Conservation (phyloP, 768 basidiomycete genomes). For the Sporobolomyces pararoseus region DNA sequence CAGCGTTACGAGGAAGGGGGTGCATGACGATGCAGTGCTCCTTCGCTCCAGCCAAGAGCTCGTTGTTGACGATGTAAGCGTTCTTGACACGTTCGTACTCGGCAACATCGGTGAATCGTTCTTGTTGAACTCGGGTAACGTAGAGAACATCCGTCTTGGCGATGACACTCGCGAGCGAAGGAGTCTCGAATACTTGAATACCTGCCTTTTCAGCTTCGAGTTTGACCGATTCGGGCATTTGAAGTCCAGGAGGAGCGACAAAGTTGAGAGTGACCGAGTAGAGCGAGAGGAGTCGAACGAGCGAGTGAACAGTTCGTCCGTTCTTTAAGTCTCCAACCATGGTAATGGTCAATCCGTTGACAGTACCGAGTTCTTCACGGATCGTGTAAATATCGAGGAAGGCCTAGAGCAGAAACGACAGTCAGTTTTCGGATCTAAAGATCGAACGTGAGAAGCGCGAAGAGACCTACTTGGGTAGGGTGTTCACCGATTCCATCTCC, state of each 20-base stretch:
- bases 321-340: slow-evolving; percentile 91
- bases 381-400: slow-evolving; percentile 69
- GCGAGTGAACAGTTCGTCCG: slow-evolving; percentile 92
- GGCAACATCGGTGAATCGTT: slow-evolving; percentile 72
- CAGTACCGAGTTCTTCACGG: slow-evolving; percentile 93
- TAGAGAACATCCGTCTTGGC: slow-evolving; percentile 93
- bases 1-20: slow-evolving; percentile 90
- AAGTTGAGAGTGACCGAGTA: slow-evolving; percentile 95
- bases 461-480: slow-evolving; percentile 71
- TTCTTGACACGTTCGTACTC: slow-evolving; percentile 92
- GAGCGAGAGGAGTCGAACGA: slow-evolving; percentile 83
- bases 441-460: slow-evolving; percentile 1
- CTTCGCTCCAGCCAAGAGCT: slow-evolving; percentile 85
- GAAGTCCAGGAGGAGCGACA: slow-evolving; percentile 76
- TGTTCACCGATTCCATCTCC: slow-evolving; percentile 98
- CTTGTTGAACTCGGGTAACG: slow-evolving; percentile 92
- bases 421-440: too few relatives aligned
- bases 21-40: slow-evolving; percentile 99
- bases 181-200: slow-evolving; percentile 69
- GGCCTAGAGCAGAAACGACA: slow-evolving; percentile 44
- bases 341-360: slow-evolving; percentile 85
- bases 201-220: slow-evolving; percentile 78
- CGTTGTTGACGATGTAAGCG: slow-evolving; percentile 87
- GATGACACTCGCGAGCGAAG: slow-evolving; percentile 85
- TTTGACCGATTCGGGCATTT: slow-evolving; percentile 85